phyloP scores from a whole-genome alignment of 2,329 filamentous ascomycete species.

The Colletotrichum sp. region DNA sequence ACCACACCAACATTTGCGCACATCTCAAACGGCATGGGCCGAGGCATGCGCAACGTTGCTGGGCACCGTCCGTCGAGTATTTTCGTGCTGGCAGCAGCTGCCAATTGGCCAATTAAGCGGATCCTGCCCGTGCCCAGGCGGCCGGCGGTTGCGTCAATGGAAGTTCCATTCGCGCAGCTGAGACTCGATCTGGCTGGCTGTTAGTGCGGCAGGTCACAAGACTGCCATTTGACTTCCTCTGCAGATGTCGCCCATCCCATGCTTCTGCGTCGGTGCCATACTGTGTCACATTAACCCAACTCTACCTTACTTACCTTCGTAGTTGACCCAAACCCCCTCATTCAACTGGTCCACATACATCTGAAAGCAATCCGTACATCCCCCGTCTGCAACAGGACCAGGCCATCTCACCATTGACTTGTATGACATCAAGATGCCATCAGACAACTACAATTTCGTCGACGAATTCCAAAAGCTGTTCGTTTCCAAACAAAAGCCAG shows the following conservation, averaged over 20 bases:
- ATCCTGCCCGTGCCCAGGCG: conserved; percentile 12
- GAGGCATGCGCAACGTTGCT: background rate
- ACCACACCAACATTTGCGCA: background rate
- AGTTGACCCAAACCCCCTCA: background rate
- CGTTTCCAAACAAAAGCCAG: conserved; percentile 41
- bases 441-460: conserved; percentile 34
- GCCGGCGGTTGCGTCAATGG: conserved; percentile 5
- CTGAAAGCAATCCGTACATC: background rate
- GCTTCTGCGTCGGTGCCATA: background rate
- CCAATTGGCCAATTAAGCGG: conserved; percentile 23
- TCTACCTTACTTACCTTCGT: background rate
- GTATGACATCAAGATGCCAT: conserved; percentile 19
- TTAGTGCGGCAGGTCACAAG: conserved; percentile 20
- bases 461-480: conserved; percentile 41
- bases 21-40: too few species aligned
- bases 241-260: background rate
- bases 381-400: background rate
- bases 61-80: background rate
- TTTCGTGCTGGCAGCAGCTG: background rate
- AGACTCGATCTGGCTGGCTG: conserved; percentile 5
- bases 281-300: background rate
- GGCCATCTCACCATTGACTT: background rate
- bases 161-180: conserved; percentile 9
- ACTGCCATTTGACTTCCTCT: conserved; percentile 14
- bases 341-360: background rate